Evolutionary conservation across 768 basidiomycete genomes (phyloP).

Genomic region (Mycena vulgaris): DNA sequence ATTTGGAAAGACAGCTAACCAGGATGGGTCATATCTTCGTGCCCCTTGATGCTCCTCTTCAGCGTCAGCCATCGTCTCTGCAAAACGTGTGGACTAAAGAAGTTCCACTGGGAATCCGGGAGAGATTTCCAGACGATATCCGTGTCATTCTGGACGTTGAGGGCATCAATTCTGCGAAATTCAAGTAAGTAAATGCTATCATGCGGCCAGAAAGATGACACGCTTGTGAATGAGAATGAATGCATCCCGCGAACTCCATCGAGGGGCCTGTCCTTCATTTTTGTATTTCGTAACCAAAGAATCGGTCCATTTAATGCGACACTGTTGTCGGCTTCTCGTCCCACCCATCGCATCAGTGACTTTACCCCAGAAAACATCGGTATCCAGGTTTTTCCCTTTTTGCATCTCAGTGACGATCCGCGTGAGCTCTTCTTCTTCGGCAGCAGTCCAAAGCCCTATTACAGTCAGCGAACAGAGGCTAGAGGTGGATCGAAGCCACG

Average conservation of each 20-base stretch:
- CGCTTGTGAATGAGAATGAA: constrained; percentile 89
- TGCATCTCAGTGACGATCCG: constrained; percentile 81
- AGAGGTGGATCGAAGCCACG: constrained; percentile 30
- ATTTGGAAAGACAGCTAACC: constrained; percentile 58
- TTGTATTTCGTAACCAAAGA: constrained; percentile 80
- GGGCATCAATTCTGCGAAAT: constrained; percentile 73
- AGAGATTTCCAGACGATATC: constrained; percentile 91
- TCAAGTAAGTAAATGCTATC: constrained; percentile 15
- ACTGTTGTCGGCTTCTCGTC: constrained; percentile 84
- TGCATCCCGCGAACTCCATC: constrained; percentile 85
- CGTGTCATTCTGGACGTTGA: constrained; percentile 83
- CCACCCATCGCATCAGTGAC: constrained; percentile 86
- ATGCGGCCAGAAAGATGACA: constrained; percentile 38
- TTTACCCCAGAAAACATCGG: constrained; percentile 87
- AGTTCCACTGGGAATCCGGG: constrained; percentile 82
- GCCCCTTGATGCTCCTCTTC: constrained; percentile 83
- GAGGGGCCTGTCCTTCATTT: constrained; percentile 76
- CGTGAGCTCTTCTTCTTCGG: constrained; percentile 83
- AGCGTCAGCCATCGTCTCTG: constrained; percentile 87
- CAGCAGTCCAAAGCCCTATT: constrained; percentile 80
- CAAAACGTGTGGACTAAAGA: constrained; percentile 87
- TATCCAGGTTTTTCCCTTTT: constrained; percentile 81
- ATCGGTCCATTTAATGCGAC: constrained; percentile 93
- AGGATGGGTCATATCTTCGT: constrained; percentile 86
- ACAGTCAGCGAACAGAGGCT: constrained; percentile 3